Evolutionary conservation across 257 asterid genomes (phyloP), one percentile per base, ranked within the genome.

Genomic region (Gentiana dahurica): DNA sequence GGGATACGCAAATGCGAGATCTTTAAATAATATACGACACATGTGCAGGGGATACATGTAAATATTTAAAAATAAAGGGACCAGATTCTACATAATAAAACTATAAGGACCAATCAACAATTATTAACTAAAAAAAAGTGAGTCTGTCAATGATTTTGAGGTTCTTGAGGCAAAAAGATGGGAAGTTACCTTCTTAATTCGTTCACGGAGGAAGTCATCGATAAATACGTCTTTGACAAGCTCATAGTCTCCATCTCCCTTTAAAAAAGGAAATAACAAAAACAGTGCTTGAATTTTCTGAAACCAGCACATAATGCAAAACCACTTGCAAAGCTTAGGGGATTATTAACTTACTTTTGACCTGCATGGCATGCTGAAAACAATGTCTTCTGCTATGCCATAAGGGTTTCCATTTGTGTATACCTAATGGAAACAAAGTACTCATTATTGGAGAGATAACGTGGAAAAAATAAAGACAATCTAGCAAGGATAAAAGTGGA

Each of bases 351-450:
- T 73, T 73, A 83, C 98, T 33, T 81, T 87, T 37, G 98, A 91
- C 65, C 86, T 76, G 82, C 98, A 91, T 8, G 98, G 98, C 98
- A 91, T 83, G 66, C 96, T 91, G 81, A 91, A 87, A 66, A 91
- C 96, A 33, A 91, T 87, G 59, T 64, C 94, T 32, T 91, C 90
- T 47, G 83, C 95, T 58, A 91, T 76, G 11, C 96, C 93, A 33
- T 83, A 91, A 34, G 98, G 98, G 73, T 92, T 92, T 53, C 97
- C 95, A 8, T 64, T 55, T 8, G 94, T 79, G 64, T 92, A 88
- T 38, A 88, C 99, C 97, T 83, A 24, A 24, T 24, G 24, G 24
- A 24, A 24, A 24, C 24, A 24, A 24, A 24, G 24, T 24, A 24
- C 24, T 24, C 24, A 24, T 24, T 24, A 24, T 24, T 24, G 24